A percentile compares a stretch with the other conserved stretches of the same genome.
Conservation (phyloP, 441 rosid species). For the Gossypium trilobum region DNA sequence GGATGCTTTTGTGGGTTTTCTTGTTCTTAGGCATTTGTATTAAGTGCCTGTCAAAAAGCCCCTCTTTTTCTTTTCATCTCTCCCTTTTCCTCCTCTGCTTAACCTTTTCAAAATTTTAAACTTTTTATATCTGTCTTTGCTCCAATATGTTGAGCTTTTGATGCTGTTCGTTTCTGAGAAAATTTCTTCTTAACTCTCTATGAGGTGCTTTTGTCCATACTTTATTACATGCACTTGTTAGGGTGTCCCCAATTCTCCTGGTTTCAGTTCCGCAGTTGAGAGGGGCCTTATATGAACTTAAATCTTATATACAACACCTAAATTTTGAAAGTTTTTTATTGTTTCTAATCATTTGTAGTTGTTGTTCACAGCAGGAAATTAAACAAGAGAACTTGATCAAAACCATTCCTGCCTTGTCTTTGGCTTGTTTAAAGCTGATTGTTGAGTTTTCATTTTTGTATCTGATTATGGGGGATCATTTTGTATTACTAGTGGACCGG, state of each 20-base stretch:
- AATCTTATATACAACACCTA: not conserved
- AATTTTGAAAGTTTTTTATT: not conserved
- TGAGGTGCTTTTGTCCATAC: not conserved
- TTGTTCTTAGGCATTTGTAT: constrained; percentile 10
- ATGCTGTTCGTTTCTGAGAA: constrained; percentile 3
- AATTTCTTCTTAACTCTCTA: not conserved
- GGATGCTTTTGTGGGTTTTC: constrained; percentile 12
- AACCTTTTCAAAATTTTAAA: not conserved
- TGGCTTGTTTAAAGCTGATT: constrained; percentile 2
- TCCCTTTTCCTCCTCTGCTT: not conserved
- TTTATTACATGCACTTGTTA: constrained; percentile 14
- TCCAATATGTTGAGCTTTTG: constrained; percentile 20
- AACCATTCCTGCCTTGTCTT: constrained; percentile 12
- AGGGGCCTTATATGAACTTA: not conserved
- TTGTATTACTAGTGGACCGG: constrained; percentile 78
- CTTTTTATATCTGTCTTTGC: not conserved
- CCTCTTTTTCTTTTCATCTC: constrained; percentile 1
- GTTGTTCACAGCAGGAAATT: constrained; percentile 25
- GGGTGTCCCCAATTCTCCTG: not conserved
- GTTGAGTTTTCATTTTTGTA: constrained; percentile 3
- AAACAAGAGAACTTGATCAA: constrained; percentile 16
- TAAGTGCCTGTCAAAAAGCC: not conserved
- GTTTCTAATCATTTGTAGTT: constrained; percentile 17
- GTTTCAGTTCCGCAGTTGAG: constrained; percentile 8
- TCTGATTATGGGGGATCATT: constrained; percentile 77